Evolutionary conservation across 129 eudicot species (phyloP), one percentile per base, ranked within the genome.

Genomic region (Lonicera japonica): DNA sequence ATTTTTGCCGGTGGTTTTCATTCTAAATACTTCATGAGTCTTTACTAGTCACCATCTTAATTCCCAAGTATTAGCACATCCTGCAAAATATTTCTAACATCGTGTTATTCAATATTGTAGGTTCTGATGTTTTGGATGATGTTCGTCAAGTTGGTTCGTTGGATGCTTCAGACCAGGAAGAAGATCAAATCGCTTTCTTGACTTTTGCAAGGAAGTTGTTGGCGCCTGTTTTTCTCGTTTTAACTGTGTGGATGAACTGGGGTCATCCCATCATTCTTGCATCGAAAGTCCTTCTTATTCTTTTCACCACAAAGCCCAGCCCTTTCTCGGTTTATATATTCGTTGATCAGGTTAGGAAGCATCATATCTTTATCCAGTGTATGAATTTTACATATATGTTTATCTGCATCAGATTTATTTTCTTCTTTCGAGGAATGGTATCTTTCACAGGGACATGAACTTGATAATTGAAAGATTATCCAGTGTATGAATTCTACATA

Each of bases 291-390:
- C 52, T 66, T 62, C 69, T 85, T 46, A 70, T 77, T 63, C 79
- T 85, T 66, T 66, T 77, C 25, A 74, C 74, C 69, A 81, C 94
- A 72, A 85, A 78, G 64, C 94, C 94, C 16, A 72, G 75, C 74
- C 78, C 82, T 69, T 75, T 66, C 47, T 81, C 94, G 0, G 72
- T 85, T 63, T 75, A 85, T 64, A 67, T 81, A n/a, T 50, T 81
- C 65, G 64, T 85, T 47, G 85, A 85, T 29, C 82, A 81, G 87
- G 94, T 85, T 40, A 83, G 75, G 65, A 70, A 25, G 54, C 51
- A 50, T 34, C 64, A 14, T 25, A 48, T 29, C 36, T 29, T 29
- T 1, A 25, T 47, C 36, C 6, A 58, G 21, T 39, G 51, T 63
- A 34, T 54, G 25, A 70, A 41, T n/a, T 18, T 52, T 19, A 46